phyloP scores from a whole-genome alignment of 257 asterid genomes.

The Jacaranda mimosifolia region DNA sequence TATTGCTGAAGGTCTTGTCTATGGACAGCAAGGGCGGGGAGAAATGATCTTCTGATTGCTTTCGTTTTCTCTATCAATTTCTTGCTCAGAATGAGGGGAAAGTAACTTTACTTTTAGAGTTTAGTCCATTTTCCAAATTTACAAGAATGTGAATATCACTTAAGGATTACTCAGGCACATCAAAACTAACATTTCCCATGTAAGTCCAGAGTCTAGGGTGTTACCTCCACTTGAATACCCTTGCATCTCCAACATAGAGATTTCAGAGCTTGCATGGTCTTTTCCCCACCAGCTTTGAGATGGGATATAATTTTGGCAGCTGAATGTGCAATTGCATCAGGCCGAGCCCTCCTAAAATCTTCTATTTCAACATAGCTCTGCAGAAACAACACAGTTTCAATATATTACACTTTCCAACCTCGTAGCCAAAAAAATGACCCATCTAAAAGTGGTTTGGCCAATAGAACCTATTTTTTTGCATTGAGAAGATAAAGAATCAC shows the following conservation, averaged over 20 bases:
- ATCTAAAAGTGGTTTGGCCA: constrained; percentile 32
- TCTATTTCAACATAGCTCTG: constrained; percentile 83
- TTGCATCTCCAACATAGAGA: constrained; percentile 96
- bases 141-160: constrained; percentile 21
- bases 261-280: constrained; percentile 88
- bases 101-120: background rate
- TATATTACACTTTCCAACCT: constrained; percentile 29
- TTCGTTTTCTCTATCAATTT: constrained; percentile 3
- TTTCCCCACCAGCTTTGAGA: constrained; percentile 92
- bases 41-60: constrained; percentile 12
- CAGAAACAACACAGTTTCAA: constrained; percentile 44
- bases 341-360: constrained; percentile 84
- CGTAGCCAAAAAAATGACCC: constrained; percentile 17
- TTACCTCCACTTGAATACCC: constrained; percentile 97
- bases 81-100: constrained; percentile 14
- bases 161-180: background rate
- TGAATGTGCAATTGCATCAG: constrained; percentile 97
- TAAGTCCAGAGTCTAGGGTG: constrained; percentile 4
- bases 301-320: constrained; percentile 87
- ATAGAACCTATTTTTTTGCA: background rate
- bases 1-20: constrained; percentile 10
- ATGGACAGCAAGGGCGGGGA: background rate
- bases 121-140: constrained; percentile 11
- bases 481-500: background rate
- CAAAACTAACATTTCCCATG: constrained; percentile 1